A percentile compares a stretch with the other conserved stretches of the same genome.
These are phyloP conservation scores for Aureobasidium subglaciale DNA, from an alignment of 2,329 filamentous ascomycete species.

Conservation along the genomic window DNA sequence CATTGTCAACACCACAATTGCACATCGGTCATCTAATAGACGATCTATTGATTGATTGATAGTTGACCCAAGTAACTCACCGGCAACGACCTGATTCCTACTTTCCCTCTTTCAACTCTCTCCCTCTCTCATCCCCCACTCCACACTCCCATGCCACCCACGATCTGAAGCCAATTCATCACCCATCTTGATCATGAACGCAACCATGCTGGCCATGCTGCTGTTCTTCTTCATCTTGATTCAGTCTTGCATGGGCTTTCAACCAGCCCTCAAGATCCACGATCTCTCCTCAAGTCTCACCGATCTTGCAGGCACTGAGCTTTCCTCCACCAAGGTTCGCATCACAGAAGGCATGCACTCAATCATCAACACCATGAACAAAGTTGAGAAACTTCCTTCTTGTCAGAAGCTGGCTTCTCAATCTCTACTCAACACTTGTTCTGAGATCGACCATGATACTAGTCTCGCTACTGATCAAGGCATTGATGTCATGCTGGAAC, in stretches of 20 bases:
- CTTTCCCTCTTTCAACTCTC: neutral
- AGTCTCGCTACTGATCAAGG: constrained; percentile 23
- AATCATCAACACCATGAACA: constrained; percentile 38
- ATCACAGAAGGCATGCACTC: constrained; percentile 10
- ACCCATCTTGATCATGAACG: neutral
- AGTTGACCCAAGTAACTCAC: neutral
- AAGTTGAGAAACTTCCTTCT: constrained; percentile 40
- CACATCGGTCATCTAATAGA: neutral
- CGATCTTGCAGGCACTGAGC: neutral
- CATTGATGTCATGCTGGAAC: constrained; percentile 32
- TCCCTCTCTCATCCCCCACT: neutral
- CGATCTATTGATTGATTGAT: neutral
- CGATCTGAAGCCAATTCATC: constrained; percentile 4
- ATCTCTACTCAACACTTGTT: constrained; percentile 48
- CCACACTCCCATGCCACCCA: neutral
- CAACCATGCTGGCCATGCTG: constrained; percentile 6
- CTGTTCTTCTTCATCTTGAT: neutral
- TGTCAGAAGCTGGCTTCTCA: constrained; percentile 48
- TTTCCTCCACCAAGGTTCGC: constrained; percentile 13
- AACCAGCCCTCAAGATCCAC: constrained; percentile 14
- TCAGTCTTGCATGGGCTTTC: constrained; percentile 9
- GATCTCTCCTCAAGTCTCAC: neutral
- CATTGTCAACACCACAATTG: constrained; percentile 4
- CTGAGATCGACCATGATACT: constrained; percentile 36
- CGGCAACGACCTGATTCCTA: neutral